A percentile compares a stretch with the other conserved stretches of the same genome.
phyloP scores from a whole-genome alignment of 257 asterid genomes.

The Oldenlandia corymbosa region DNA sequence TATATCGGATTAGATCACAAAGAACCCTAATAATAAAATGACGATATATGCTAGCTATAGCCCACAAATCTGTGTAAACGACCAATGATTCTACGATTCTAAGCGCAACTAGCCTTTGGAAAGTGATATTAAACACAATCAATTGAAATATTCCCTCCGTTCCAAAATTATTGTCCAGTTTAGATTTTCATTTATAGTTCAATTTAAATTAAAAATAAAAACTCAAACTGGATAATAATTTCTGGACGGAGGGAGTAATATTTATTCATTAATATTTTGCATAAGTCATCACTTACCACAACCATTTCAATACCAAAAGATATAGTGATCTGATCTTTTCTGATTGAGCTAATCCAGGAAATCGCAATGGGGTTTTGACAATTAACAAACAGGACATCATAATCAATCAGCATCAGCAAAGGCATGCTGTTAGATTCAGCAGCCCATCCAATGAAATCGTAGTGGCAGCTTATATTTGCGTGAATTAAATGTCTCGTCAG shows the following conservation, averaged over 20 bases:
- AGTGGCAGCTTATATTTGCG: constrained; percentile 15
- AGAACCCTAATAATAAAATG: too few species aligned
- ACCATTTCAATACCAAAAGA: not conserved
- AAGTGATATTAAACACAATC: constrained; percentile 13
- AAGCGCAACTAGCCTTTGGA: not conserved
- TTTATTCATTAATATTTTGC: too few species aligned
- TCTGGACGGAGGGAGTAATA: too few species aligned
- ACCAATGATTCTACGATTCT: constrained; percentile 4
- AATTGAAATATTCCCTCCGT: too few species aligned
- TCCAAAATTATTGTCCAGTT: too few species aligned
- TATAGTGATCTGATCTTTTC: not conserved
- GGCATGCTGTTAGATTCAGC: constrained; percentile 2
- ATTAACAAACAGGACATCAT: constrained; percentile 9
- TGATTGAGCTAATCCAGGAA: constrained; percentile 4
- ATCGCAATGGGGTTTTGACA: constrained; percentile 10
- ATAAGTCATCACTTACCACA: not conserved
- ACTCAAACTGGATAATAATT: too few species aligned
- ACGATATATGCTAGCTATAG: too few species aligned
- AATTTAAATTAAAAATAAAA: too few species aligned
- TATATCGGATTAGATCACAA: too few species aligned
- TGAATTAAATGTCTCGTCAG: too few species aligned
- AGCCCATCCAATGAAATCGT: constrained; percentile 9
- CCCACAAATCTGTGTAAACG: not conserved
- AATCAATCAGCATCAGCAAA: constrained; percentile 17
- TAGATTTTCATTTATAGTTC: too few species aligned